These are phyloP conservation scores for Corynespora cassiicola DNA, from an alignment of 2,329 filamentous ascomycete species.

Conservation along the genomic window DNA sequence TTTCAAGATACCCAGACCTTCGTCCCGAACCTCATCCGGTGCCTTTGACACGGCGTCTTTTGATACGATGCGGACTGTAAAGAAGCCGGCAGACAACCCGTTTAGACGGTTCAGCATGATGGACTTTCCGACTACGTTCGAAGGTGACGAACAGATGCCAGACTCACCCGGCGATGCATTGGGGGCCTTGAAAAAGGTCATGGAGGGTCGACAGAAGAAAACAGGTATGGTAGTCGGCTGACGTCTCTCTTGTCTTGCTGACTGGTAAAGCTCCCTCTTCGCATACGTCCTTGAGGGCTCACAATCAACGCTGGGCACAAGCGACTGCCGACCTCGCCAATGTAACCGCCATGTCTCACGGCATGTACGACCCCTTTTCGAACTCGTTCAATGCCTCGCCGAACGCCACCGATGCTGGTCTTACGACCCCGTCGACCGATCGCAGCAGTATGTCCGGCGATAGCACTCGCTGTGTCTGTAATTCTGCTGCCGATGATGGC, in stretches of 20 bases:
- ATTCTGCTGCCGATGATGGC: slow-evolving; percentile 59
- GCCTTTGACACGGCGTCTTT: slow-evolving; percentile 41
- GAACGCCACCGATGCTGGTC: slow-evolving; percentile 55
- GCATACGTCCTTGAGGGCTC: slow-evolving; percentile 48
- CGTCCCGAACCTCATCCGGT: slow-evolving; percentile 35
- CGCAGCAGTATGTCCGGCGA: slow-evolving; percentile 59
- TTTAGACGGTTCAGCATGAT: slow-evolving; percentile 40
- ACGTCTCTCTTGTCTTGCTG: slow-evolving; percentile 15
- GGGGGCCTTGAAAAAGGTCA: slow-evolving; percentile 48
- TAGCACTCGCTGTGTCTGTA: slow-evolving; percentile 64
- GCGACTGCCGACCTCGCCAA: slow-evolving; percentile 47
- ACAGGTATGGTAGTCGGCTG: slow-evolving; percentile 31
- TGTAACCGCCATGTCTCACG: slow-evolving; percentile 21
- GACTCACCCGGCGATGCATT: slow-evolving; percentile 48
- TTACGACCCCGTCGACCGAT: slow-evolving; percentile 61
- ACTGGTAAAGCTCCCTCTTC: slow-evolving; percentile 33
- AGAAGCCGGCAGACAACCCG: slow-evolving; percentile 26
- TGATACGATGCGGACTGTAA: slow-evolving; percentile 32
- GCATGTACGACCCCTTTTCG: slow-evolving; percentile 43
- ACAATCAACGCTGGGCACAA: slow-evolving; percentile 55
- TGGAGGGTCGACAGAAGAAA: slow-evolving; percentile 44
- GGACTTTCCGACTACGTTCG: slow-evolving; percentile 36
- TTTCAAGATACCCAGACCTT: slow-evolving; percentile 41
- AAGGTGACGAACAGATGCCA: slow-evolving; percentile 30
- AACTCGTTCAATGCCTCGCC: slow-evolving; percentile 50